Evolutionary conservation across 164 flowering plant genomes (phyloP), one percentile per base, ranked within the genome.

Genomic region (Vitis cinerea): DNA sequence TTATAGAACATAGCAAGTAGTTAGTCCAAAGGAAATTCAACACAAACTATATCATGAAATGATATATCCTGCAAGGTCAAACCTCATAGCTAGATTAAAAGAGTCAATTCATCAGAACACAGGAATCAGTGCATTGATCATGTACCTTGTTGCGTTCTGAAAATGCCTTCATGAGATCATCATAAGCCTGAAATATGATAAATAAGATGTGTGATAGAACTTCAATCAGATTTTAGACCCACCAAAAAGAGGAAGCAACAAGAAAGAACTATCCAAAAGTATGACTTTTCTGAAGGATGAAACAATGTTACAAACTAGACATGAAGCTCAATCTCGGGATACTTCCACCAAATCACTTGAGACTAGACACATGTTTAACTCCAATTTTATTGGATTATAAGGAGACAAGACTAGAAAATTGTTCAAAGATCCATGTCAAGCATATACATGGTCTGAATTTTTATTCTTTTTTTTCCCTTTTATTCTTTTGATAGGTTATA

Each of bases 91-190:
- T 64, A 63, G 56, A 31, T 16, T 44, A 12, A 44, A 55, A 58
- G 23, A 47, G 59, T 4, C 29, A 11, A 67, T 49, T 56, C 17
- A 19, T 53, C 17, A 11, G 11, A 49, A 50, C 15, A 29, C 11
- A 54, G 9, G 52, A 60, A 2, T 4, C 3, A 4, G 44, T 13
- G 50, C 17, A 64, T 37, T 4, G 2, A 52, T 11, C 65, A 19
- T 54, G 19, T 75, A 95, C 99, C 97, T 95, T 95, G 82, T 95
- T 95, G 60, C 98, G 93, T 65, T 92, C 96, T 48, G 85, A 84
- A 76, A 91, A 95, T 72, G 98, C 98, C 72, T 90, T 91, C 90
- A 95, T 84, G 66, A 95, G 94, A 49, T 90, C 98, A 72, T 83
- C 83, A 72, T 90, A 95, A 7, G 97, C 96, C 99, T 95, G 89